Conservation (phyloP, 2,329 filamentous ascomycete species). For the Apiospora malaysiana region DNA sequence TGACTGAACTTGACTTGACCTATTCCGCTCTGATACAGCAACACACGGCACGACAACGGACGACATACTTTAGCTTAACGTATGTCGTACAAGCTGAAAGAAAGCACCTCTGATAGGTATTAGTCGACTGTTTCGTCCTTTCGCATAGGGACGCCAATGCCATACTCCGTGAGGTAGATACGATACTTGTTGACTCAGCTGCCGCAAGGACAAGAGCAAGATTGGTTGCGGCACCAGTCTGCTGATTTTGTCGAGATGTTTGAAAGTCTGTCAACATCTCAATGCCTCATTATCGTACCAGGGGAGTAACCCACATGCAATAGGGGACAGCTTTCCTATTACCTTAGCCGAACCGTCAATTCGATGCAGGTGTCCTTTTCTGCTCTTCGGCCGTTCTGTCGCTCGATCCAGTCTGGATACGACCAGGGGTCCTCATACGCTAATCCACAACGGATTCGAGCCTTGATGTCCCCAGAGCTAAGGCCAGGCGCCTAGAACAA, state of each 20-base stretch:
- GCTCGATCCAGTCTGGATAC: slow-evolving; percentile 8
- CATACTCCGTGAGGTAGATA: not conserved
- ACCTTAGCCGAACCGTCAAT: not conserved
- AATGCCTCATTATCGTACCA: not conserved
- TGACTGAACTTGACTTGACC: not conserved
- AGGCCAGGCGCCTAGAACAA: slow-evolving; percentile 5
- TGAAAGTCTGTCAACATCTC: not conserved
- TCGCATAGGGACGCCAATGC: not conserved
- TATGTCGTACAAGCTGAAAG: slow-evolving; percentile 1
- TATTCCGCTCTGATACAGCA: slow-evolving; percentile 2
- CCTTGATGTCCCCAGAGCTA: not conserved
- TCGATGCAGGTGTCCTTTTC: slow-evolving; percentile 15
- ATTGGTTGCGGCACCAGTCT: not conserved
- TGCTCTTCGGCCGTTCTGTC: slow-evolving; percentile 3
- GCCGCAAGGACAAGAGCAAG: not conserved
- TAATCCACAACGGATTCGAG: not conserved
- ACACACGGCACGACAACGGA: slow-evolving; percentile 7
- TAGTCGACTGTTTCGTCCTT: too few relatives aligned
- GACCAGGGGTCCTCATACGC: not conserved
- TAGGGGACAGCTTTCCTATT: not conserved
- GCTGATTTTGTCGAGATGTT: not conserved
- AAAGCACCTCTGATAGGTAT: not conserved
- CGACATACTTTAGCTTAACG: not conserved
- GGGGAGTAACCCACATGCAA: not conserved
- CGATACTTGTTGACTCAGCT: not conserved